These are phyloP conservation scores for Gentiana dahurica DNA, from an alignment of 257 asterid species.

Conservation along the genomic window DNA sequence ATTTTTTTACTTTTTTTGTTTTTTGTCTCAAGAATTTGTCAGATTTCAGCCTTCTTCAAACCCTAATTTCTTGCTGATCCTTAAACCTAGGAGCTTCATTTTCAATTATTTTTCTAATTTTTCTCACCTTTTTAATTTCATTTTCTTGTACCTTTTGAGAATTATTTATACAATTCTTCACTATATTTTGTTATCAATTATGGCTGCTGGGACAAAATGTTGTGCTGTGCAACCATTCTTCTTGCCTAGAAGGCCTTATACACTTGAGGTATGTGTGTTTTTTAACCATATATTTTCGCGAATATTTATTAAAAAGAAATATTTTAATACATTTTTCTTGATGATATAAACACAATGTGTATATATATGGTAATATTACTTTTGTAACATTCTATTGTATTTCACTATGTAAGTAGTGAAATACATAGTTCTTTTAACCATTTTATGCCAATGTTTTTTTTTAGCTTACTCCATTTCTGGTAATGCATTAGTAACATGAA, in stretches of 20 bases:
- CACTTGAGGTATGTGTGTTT: constrained; percentile 26
- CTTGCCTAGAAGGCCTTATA: constrained; percentile 32
- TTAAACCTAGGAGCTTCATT: neutral
- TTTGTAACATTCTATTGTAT: neutral
- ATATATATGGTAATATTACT: neutral
- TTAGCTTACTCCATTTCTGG: too few relatives aligned
- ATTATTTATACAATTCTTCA: neutral
- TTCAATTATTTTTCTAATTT: neutral
- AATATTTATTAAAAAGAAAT: neutral
- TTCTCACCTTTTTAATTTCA: neutral
- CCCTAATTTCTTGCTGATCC: neutral
- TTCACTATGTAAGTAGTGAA: neutral
- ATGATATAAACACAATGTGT: neutral
- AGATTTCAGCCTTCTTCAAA: neutral
- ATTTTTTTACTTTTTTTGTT: neutral
- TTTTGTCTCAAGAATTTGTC: neutral
- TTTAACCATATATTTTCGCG: neutral
- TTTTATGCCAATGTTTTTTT: too few relatives aligned
- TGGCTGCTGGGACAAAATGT: constrained; percentile 33
- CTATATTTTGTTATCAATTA: constrained; percentile 9
- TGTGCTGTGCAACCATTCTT: constrained; percentile 45
- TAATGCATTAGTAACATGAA: too few relatives aligned
- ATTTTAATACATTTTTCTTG: too few relatives aligned
- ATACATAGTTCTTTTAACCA: neutral
- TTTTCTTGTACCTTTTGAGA: too few relatives aligned